phyloP scores from a whole-genome alignment of 129 eudicot genomes.

The Tanacetum coccineum region DNA sequence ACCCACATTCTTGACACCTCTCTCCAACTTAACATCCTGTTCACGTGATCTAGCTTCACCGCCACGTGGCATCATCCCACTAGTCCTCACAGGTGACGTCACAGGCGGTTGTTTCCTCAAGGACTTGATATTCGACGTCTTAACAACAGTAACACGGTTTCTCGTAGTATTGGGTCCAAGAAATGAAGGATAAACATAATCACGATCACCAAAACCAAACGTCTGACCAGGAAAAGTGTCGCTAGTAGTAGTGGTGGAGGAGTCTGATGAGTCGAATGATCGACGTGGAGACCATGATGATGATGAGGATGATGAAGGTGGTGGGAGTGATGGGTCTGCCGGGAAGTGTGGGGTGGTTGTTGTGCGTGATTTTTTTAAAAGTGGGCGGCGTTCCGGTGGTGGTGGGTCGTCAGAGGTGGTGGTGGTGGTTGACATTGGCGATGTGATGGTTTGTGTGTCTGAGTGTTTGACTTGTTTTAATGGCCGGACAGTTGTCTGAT shows the following conservation, averaged over 20 bases:
- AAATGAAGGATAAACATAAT: constrained; percentile 79
- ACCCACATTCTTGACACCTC: constrained; percentile 35
- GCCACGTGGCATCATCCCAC: too few relatives aligned
- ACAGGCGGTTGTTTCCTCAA: constrained; percentile 37
- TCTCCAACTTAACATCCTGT: constrained; percentile 25
- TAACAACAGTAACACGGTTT: constrained; percentile 51
- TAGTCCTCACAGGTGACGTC: constrained; percentile 7
- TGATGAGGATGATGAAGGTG: constrained; percentile 32
- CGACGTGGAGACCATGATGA: constrained; percentile 35
- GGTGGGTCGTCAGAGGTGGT: constrained; percentile 28
- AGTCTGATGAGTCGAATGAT: constrained; percentile 28
- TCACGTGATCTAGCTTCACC: too few relatives aligned
- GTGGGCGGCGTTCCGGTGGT: constrained; percentile 56
- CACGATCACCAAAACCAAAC: constrained; percentile 67
- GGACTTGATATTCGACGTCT: constrained; percentile 42
- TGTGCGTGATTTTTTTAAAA: constrained; percentile 58
- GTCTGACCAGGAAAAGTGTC: constrained; percentile 36
- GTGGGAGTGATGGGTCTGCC: constrained; percentile 3
- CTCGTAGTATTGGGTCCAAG: constrained; percentile 73
- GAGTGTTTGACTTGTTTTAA: too few relatives aligned
- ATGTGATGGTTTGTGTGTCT: neutral
- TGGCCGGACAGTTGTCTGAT: neutral
- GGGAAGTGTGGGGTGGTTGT: constrained; percentile 49
- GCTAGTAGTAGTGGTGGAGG: constrained; percentile 25
- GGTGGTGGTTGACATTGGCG: constrained; percentile 36